Evolutionary conservation across 208 protist genomes (phyloP).

Genomic region (Wallacemonas collosoma): DNA sequence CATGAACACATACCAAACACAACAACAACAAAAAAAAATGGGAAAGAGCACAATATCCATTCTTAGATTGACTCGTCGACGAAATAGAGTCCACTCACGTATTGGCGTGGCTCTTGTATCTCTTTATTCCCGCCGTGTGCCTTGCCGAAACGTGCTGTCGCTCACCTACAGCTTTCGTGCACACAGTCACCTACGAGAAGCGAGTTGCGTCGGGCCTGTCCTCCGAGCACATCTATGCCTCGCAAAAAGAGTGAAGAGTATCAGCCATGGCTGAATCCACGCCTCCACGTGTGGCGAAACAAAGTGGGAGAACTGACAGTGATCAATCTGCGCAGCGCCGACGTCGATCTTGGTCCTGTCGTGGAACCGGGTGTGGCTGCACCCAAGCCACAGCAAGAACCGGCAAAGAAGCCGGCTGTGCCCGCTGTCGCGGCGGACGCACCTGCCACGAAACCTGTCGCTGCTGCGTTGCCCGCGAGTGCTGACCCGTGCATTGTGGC

Average conservation of each 20-base stretch:
- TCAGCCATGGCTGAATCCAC: slow-evolving; percentile 42
- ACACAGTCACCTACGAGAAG: too few relatives aligned
- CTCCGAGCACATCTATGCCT: slow-evolving; percentile 16
- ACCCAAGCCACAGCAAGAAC: background rate
- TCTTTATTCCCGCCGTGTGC: too few relatives aligned
- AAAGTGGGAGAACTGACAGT: slow-evolving; percentile 65
- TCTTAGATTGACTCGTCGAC: too few relatives aligned
- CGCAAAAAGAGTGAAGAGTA: slow-evolving; percentile 32
- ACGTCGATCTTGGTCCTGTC: slow-evolving; percentile 34
- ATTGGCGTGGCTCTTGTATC: too few relatives aligned
- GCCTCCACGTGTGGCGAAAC: slow-evolving; percentile 68
- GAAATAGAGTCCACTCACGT: too few relatives aligned
- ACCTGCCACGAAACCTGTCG: background rate
- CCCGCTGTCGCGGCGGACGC: background rate
- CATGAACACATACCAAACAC: too few relatives aligned
- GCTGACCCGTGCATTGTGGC: slow-evolving; percentile 6
- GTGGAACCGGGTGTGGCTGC: slow-evolving; percentile 6
- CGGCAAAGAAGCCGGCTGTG: slow-evolving; percentile 21
- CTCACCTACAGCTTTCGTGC: too few relatives aligned
- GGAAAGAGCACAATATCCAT: too few relatives aligned
- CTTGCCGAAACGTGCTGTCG: too few relatives aligned
- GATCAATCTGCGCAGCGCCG: slow-evolving; percentile 64
- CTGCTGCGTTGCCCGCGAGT: background rate
- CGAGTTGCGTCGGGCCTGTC: too few relatives aligned
- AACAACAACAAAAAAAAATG: too few relatives aligned